phyloP scores from a whole-genome alignment of 106 monocot genomes.

The Acanthochlamys bracteata region DNA sequence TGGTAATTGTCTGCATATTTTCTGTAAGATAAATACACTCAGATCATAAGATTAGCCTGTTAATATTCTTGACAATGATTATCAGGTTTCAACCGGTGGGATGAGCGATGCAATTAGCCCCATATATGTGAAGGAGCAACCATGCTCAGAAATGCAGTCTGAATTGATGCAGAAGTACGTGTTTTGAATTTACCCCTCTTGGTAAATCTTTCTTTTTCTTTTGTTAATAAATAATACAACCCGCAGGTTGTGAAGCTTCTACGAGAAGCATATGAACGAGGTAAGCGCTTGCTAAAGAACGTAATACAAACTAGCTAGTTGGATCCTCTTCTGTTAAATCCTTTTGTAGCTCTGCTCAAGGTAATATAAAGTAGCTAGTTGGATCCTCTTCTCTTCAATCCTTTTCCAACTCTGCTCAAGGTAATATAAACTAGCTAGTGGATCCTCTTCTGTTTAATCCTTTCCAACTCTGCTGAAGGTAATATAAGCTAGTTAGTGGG shows the following conservation, averaged over 20 bases:
- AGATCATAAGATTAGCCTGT: not conserved
- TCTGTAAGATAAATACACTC: not conserved
- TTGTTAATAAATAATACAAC: not conserved
- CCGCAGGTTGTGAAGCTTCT: slow-evolving; percentile 83
- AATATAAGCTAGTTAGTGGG: not conserved
- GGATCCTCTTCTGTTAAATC: not conserved
- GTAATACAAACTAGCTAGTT: slow-evolving; percentile 11
- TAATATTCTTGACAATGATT: not conserved
- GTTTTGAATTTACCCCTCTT: not conserved
- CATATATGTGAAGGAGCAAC: slow-evolving; percentile 72
- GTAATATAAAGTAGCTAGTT: slow-evolving; percentile 12
- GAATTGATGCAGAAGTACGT: slow-evolving; percentile 94
- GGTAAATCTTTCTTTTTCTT: not conserved
- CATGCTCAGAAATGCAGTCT: slow-evolving; percentile 94
- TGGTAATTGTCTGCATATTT: slow-evolving; percentile 38
- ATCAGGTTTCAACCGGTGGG: slow-evolving; percentile 89
- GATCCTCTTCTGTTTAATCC: not conserved
- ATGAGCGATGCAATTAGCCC: slow-evolving; percentile 95
- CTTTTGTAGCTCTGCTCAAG: slow-evolving; percentile 30
- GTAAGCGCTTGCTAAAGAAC: slow-evolving; percentile 70
- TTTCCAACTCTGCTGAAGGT: slow-evolving; percentile 46
- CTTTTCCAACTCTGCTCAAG: slow-evolving; percentile 30
- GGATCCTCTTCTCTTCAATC: not conserved
- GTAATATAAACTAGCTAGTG: slow-evolving; percentile 12
- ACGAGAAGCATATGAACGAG: slow-evolving; percentile 92